These are phyloP conservation scores for Malassezia sympodialis DNA, from an alignment of 1,284 basidiomycete genomes.

Conservation along the genomic window DNA sequence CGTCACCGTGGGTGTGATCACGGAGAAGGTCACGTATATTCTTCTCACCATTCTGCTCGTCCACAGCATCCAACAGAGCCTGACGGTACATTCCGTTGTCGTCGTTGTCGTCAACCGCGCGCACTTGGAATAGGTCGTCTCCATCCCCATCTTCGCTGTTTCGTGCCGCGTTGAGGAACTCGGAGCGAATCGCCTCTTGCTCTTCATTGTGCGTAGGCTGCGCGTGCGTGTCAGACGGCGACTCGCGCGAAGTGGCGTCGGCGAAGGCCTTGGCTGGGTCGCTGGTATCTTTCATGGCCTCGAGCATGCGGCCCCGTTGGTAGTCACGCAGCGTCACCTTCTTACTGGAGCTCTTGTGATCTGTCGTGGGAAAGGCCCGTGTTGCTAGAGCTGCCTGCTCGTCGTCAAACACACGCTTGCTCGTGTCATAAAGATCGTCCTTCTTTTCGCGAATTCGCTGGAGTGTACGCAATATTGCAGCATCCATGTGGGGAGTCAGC, in stretches of 20 bases:
- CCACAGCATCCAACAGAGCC: slow-evolving; percentile 8
- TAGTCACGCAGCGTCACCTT: slow-evolving; percentile 44
- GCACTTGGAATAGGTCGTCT: slow-evolving; percentile 13
- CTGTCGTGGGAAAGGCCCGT: neutral
- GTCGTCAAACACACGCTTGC: slow-evolving; percentile 34
- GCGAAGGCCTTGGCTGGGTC: slow-evolving; percentile 42
- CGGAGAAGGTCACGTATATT: slow-evolving; percentile 6
- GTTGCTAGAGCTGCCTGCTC: slow-evolving; percentile 18
- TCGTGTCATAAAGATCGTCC: slow-evolving; percentile 67
- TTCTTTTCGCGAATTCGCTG: slow-evolving; percentile 75
- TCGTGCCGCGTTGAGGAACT: slow-evolving; percentile 12
- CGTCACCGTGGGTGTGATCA: slow-evolving; percentile 4
- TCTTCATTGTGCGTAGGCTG: slow-evolving; percentile 13
- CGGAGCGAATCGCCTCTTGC: slow-evolving; percentile 14
- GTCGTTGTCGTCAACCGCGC: neutral
- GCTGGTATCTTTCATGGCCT: slow-evolving; percentile 32
- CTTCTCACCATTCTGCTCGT: neutral
- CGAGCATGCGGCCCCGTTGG: slow-evolving; percentile 38
- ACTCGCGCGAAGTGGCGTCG: slow-evolving; percentile 32
- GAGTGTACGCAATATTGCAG: slow-evolving; percentile 82
- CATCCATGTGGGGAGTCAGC: slow-evolving; percentile 85
- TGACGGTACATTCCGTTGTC: neutral
- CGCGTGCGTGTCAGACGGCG: neutral
- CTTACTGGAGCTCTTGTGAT: slow-evolving; percentile 15
- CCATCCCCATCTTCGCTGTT: slow-evolving; percentile 1